Conservation (phyloP, 805 yeast genomes). For the Jamesozyma spencerorum region DNA sequence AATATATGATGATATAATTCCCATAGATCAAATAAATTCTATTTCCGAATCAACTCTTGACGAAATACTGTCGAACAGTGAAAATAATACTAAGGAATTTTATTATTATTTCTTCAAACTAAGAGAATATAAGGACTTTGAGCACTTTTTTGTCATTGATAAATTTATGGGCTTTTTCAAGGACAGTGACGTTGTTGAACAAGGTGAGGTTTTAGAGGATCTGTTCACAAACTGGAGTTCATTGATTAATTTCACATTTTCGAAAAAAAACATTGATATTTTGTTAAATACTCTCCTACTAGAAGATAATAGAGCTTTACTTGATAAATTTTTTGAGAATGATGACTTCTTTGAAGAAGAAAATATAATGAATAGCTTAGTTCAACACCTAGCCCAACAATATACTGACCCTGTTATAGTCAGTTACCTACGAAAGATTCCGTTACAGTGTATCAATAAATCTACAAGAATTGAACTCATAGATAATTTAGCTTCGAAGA, state of each 20-base stretch:
- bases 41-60: conserved; percentile 2
- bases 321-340: conserved; percentile 27
- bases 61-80: neutral
- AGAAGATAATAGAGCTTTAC: conserved; percentile 11
- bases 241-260: conserved; percentile 32
- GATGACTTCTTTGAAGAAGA: conserved; percentile 42
- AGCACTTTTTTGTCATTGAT: conserved; percentile 12
- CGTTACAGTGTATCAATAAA: conserved; percentile 42
- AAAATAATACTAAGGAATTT: conserved; percentile 9
- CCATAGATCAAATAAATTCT: conserved; percentile 18
- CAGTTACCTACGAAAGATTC: conserved; percentile 28
- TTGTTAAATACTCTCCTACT: conserved; percentile 29
- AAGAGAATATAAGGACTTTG: conserved; percentile 36
- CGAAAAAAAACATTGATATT: conserved; percentile 21
- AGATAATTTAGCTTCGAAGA: conserved; percentile 16
- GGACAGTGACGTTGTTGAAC: conserved; percentile 4
- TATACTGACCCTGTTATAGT: conserved; percentile 3
- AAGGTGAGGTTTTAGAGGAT: conserved; percentile 10
- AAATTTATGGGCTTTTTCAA: conserved; percentile 24
- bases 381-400: conserved; percentile 15
- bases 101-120: conserved; percentile 40
- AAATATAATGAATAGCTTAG: conserved; percentile 29
- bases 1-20: conserved; percentile 35
- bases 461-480: conserved; percentile 23
- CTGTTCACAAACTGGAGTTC: conserved; percentile 49